These are phyloP conservation scores for Arthrobotrys pseudoclavata DNA, from an alignment of 2,329 filamentous ascomycete species.

Conservation along the genomic window DNA sequence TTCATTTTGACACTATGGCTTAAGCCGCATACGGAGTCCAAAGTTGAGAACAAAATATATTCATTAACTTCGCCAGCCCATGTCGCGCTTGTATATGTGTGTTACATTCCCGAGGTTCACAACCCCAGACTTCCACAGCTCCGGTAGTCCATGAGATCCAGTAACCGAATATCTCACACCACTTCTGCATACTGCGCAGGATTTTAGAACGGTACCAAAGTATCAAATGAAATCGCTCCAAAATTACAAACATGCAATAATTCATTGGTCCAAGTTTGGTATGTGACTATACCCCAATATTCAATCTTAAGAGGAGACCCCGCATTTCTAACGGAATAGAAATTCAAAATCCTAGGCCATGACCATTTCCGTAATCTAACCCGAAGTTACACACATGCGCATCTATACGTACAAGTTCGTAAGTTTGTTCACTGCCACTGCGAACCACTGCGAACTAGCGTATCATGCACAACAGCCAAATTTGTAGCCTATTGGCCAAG, in stretches of 20 bases:
- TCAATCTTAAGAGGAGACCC: background rate
- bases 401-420: background rate
- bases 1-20: no score
- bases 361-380: background rate
- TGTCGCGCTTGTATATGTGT: no score
- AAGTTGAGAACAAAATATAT: no score
- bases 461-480: background rate
- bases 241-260: background rate
- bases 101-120: conserved; percentile 3
- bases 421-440: background rate
- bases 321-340: background rate
- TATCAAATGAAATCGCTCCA: background rate
- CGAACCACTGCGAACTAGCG: background rate
- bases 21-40: no score
- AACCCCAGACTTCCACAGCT: background rate
- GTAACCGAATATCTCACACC: background rate
- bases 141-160: background rate
- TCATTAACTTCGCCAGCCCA: no score
- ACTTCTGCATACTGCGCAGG: background rate
- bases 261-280: background rate
- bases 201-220: background rate
- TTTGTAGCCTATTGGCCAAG: background rate
- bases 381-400: background rate
- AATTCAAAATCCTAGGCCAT: background rate
- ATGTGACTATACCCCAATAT: background rate